Conservation (phyloP, 2,329 filamentous ascomycete genomes). For the Dactylellina drechsleri region DNA sequence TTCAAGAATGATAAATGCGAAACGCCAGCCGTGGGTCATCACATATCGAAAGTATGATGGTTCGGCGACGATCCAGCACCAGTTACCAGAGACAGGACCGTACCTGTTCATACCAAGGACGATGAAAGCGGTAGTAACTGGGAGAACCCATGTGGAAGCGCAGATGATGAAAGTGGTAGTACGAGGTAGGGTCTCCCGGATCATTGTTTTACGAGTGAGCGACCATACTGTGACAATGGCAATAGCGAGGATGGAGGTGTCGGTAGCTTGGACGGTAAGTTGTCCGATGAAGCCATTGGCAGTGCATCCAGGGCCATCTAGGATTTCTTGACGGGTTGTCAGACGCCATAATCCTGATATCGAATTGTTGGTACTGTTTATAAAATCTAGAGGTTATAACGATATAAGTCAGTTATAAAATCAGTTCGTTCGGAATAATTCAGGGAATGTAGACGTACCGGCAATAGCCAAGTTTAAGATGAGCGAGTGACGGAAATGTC, state of each 20-base stretch:
- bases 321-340: constrained; percentile 59
- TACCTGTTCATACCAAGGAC: constrained; percentile 60
- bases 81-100: constrained; percentile 64
- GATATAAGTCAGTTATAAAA: background rate
- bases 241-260: constrained; percentile 64
- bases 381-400: constrained; percentile 60
- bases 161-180: constrained; percentile 60
- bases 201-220: constrained; percentile 60
- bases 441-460: constrained; percentile 18
- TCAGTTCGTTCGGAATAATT: background rate
- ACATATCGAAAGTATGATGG: constrained; percentile 63
- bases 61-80: constrained; percentile 65
- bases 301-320: constrained; percentile 61
- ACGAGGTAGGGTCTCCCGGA: constrained; percentile 29
- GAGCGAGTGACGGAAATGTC: constrained; percentile 53
- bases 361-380: constrained; percentile 64
- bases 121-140: constrained; percentile 61
- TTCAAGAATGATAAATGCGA: constrained; percentile 63
- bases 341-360: constrained; percentile 62
- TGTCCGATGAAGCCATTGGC: constrained; percentile 65
- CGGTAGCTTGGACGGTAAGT: constrained; percentile 64
- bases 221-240: constrained; percentile 63
- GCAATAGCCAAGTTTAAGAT: constrained; percentile 54
- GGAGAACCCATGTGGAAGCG: constrained; percentile 62
- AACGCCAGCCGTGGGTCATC: constrained; percentile 65